phyloP scores from a whole-genome alignment of 306 rosid species.

The Castanospermum australe region DNA sequence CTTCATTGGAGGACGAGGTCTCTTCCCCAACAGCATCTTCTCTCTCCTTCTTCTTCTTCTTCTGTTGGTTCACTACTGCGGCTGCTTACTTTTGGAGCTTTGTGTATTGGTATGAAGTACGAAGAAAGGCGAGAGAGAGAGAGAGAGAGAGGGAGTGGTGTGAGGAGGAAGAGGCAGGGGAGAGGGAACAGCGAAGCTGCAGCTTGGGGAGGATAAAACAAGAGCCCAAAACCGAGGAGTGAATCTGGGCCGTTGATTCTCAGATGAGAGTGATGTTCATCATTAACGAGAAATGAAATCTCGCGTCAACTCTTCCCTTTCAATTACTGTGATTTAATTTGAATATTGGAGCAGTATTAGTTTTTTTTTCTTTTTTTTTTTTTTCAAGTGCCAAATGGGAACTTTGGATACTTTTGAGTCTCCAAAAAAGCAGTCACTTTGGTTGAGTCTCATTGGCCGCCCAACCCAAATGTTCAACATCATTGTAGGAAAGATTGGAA shows the following conservation, averaged over 20 bases:
- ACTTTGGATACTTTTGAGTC: constrained; percentile 40
- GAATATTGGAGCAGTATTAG: neutral
- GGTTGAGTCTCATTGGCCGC: constrained; percentile 29
- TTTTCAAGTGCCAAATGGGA: constrained; percentile 5
- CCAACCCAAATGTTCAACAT: constrained; percentile 17
- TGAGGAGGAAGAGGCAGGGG: too few species aligned
- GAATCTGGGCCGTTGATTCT: constrained; percentile 55
- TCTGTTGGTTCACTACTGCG: neutral
- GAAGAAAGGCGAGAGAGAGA: too few species aligned
- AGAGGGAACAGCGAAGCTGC: constrained; percentile 24
- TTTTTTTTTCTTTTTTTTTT: neutral
- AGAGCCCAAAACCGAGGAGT: constrained; percentile 55
- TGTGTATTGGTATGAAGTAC: neutral
- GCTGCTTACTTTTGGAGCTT: neutral
- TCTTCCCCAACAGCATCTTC: constrained; percentile 79
- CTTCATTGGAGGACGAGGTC: constrained; percentile 76
- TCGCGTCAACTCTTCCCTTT: constrained; percentile 40
- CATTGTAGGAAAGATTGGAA: constrained; percentile 17
- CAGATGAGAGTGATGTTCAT: constrained; percentile 17
- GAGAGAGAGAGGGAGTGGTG: too few species aligned
- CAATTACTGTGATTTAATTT: neutral
- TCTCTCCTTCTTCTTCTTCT: neutral
- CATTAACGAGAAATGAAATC: constrained; percentile 25
- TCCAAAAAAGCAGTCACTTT: constrained; percentile 28
- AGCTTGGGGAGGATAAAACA: constrained; percentile 51